A percentile compares a stretch with the other conserved stretches of the same genome.
Evolutionary conservation across 116 monocot species (phyloP).

Genomic region (Zostera marina): DNA sequence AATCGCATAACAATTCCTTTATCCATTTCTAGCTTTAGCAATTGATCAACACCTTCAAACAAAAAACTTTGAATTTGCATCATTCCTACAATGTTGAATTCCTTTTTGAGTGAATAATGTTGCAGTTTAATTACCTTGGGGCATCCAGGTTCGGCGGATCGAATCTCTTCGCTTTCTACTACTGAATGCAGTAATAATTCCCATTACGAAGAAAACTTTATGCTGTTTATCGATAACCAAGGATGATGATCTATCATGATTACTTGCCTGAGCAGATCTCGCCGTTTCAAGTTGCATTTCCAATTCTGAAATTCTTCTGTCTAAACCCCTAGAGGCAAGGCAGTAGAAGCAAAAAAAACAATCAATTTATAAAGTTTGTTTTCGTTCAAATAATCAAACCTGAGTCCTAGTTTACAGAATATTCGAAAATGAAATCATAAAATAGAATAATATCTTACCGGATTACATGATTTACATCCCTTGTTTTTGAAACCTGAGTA

Average conservation of each 20-base stretch:
- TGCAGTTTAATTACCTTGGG: no score
- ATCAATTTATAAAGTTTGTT: neutral
- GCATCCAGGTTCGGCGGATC: slow-evolving; percentile 84
- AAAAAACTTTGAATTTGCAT: neutral
- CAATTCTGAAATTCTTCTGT: slow-evolving; percentile 50
- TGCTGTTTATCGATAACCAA: slow-evolving; percentile 13
- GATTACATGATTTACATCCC: slow-evolving; percentile 43
- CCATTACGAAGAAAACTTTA: slow-evolving; percentile 67
- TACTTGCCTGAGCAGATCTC: slow-evolving; percentile 38
- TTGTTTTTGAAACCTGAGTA: slow-evolving; percentile 48
- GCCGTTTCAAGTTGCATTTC: slow-evolving; percentile 65
- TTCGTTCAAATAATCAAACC: neutral
- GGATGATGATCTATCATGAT: slow-evolving; percentile 10
- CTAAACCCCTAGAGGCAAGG: slow-evolving; percentile 34
- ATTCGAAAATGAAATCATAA: neutral
- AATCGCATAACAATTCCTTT: slow-evolving; percentile 17
- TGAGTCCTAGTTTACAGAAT: neutral
- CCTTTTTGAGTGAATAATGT: neutral
- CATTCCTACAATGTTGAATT: no score
- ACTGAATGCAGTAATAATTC: slow-evolving; percentile 79
- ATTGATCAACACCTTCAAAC: slow-evolving; percentile 7
- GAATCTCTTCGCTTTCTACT: slow-evolving; percentile 71
- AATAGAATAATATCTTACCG: slow-evolving; percentile 20
- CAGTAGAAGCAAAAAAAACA: neutral
- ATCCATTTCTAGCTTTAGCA: slow-evolving; percentile 52